A percentile compares a stretch with the other conserved stretches of the same genome.
These are phyloP conservation scores for Athelia sp. DNA, from an alignment of 1,284 basidiomycete genomes.

Conservation along the genomic window DNA sequence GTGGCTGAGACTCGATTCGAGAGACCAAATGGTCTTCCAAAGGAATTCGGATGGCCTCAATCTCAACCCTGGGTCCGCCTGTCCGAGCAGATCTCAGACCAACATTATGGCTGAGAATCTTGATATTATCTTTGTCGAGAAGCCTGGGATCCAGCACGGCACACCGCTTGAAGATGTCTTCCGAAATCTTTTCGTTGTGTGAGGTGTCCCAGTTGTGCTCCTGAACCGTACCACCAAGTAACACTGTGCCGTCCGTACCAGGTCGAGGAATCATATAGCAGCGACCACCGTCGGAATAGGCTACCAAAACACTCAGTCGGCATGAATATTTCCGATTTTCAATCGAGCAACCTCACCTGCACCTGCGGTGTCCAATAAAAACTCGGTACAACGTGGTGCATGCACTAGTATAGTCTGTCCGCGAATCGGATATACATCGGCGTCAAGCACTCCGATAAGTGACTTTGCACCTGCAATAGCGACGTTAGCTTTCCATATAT, in stretches of 20 bases:
- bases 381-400: slow-evolving; percentile 42
- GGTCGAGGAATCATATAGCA: slow-evolving; percentile 57
- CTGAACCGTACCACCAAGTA: slow-evolving; percentile 56
- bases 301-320: not conserved
- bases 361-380: slow-evolving; percentile 14
- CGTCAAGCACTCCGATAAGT: slow-evolving; percentile 59
- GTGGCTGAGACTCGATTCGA: slow-evolving; percentile 4
- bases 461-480: slow-evolving; percentile 42
- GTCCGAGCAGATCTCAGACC: slow-evolving; percentile 55
- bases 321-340: too few relatives aligned
- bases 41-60: slow-evolving; percentile 38
- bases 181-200: slow-evolving; percentile 36
- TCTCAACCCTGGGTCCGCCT: slow-evolving; percentile 55
- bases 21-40: slow-evolving; percentile 24
- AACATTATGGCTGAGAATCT: slow-evolving; percentile 55
- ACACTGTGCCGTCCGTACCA: slow-evolving; percentile 33
- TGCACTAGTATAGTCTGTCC: slow-evolving; percentile 66
- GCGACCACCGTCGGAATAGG: slow-evolving; percentile 15
- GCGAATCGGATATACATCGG: slow-evolving; percentile 55
- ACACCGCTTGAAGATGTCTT: slow-evolving; percentile 40
- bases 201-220: slow-evolving; percentile 42
- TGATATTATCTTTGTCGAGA: slow-evolving; percentile 25
- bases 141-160: slow-evolving; percentile 32
- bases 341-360: not conserved
- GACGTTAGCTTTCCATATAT: slow-evolving; percentile 4